Percentiles rank a stretch among this genome's conserved stretches.
phyloP scores from a whole-genome alignment of 495 filamentous ascomycete genomes.

The Penicillium bialowiezense region DNA sequence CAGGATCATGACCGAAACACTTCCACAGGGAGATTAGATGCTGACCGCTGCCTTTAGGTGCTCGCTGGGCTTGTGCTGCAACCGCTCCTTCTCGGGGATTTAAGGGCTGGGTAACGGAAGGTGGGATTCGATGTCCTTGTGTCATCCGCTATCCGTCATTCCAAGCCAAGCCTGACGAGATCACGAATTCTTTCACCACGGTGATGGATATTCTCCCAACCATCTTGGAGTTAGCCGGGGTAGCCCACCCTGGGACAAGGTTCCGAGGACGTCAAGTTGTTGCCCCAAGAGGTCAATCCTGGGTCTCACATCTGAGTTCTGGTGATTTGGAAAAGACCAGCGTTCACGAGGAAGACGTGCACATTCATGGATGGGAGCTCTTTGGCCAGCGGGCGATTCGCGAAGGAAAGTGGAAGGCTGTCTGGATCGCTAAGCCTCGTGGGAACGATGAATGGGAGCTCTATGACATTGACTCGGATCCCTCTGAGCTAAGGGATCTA shows the following conservation, averaged over 20 bases:
- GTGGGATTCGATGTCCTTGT: conserved; percentile 46
- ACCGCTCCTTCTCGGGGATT: conserved; percentile 50
- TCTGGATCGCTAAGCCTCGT: conserved; percentile 19
- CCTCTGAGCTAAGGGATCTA: conserved; percentile 44
- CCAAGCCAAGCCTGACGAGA: conserved; percentile 4
- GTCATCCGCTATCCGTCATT: conserved; percentile 1
- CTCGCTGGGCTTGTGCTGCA: conserved; percentile 52
- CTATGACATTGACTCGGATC: conserved; percentile 22
- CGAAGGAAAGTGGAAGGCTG: conserved; percentile 24
- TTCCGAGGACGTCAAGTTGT: conserved; percentile 47
- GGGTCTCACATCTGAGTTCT: conserved; percentile 9
- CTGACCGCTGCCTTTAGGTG: not conserved
- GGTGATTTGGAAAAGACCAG: not conserved
- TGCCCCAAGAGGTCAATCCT: conserved; percentile 39
- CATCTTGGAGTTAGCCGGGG: conserved; percentile 50
- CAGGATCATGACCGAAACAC: no score
- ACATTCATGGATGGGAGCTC: conserved; percentile 32
- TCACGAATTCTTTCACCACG: conserved; percentile 39
- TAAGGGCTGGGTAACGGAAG: conserved; percentile 50
- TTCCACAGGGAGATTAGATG: not conserved
- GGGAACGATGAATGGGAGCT: conserved; percentile 28
- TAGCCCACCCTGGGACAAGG: conserved; percentile 44
- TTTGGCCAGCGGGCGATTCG: conserved; percentile 21
- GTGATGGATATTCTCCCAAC: conserved; percentile 55
- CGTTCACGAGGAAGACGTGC: not conserved